Conservation (phyloP, 148 eudicot genomes). For the Selenicereus undatus region DNA sequence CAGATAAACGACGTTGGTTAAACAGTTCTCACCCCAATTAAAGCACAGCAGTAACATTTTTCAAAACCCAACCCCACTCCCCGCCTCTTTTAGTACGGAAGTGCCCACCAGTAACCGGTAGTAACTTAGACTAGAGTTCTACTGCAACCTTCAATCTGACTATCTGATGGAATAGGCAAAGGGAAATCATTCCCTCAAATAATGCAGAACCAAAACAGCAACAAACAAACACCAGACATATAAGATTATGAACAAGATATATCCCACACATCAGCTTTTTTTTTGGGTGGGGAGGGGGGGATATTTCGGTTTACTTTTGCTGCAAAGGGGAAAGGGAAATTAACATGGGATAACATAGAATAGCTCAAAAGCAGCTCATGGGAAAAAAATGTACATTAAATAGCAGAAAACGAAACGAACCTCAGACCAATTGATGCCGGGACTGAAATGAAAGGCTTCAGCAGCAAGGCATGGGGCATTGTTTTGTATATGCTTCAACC, state of each 20-base stretch:
- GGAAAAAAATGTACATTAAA: neutral
- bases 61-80: neutral
- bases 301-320: no score
- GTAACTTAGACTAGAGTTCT: neutral
- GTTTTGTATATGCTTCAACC: neutral
- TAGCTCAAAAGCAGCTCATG: neutral
- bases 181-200: neutral
- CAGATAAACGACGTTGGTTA: neutral
- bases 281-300: no score
- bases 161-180: neutral
- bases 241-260: no score
- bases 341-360: neutral
- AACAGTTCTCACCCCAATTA: neutral
- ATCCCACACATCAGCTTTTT: no score
- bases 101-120: neutral
- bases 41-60: neutral
- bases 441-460: slow-evolving; percentile 14
- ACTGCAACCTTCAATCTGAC: neutral
- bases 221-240: neutral
- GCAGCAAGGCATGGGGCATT: slow-evolving; percentile 14
- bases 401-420: neutral
- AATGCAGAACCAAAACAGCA: neutral
- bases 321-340: neutral
- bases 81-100: neutral
- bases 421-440: neutral